Conservation (phyloP, 495 filamentous ascomycete genomes). For the Daldinia loculata region DNA sequence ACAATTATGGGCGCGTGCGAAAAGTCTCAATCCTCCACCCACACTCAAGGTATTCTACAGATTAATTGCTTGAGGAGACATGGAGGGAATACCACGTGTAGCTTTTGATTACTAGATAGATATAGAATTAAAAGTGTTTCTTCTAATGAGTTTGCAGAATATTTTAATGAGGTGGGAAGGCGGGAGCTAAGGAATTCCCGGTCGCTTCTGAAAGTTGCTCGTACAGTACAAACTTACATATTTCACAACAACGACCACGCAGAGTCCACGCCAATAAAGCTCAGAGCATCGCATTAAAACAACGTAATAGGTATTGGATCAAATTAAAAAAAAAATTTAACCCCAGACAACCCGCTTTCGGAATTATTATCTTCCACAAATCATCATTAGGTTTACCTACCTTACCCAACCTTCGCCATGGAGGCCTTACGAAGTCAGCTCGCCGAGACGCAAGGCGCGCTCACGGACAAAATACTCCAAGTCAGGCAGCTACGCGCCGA, state of each 20-base stretch:
- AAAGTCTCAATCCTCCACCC: neutral
- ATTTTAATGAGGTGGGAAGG: neutral
- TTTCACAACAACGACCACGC: neutral
- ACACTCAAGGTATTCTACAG: neutral
- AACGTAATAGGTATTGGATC: neutral
- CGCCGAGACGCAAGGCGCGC: conserved; percentile 40
- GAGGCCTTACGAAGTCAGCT: conserved; percentile 43
- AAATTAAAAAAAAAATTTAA: neutral
- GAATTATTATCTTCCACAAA: conserved; percentile 11
- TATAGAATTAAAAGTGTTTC: neutral
- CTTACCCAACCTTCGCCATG: conserved; percentile 29
- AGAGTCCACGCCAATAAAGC: conserved; percentile 6
- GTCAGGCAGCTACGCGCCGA: conserved; percentile 34
- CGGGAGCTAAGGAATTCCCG: neutral
- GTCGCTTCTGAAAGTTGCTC: neutral
- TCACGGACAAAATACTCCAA: conserved; percentile 33
- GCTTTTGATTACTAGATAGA: neutral
- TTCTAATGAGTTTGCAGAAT: neutral
- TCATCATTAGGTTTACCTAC: conserved; percentile 2
- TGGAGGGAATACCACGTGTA: neutral
- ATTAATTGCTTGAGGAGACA: neutral
- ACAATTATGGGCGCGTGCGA: neutral
- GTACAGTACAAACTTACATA: neutral
- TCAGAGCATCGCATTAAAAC: neutral
- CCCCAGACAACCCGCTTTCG: neutral